Evolutionary conservation across 108 stramenopile species (phyloP).

Genomic region (Nitzschia palea): DNA sequence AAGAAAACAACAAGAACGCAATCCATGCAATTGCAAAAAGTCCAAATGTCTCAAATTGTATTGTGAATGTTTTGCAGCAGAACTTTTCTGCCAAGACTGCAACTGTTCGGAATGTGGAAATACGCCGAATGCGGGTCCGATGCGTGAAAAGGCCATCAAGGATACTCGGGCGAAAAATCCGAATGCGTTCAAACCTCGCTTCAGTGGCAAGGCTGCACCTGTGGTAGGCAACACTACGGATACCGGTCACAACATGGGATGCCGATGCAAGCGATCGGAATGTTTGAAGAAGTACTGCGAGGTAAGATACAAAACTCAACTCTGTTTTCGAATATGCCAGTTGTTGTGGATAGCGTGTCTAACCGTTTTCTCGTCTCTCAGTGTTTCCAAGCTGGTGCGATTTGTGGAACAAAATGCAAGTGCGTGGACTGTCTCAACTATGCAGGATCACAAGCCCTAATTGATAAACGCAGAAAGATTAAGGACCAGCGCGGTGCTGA

Average conservation of each 20-base stretch:
- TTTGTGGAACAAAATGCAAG: slow-evolving; percentile 94
- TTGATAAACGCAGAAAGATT: slow-evolving; percentile 82
- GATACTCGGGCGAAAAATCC: slow-evolving; percentile 86
- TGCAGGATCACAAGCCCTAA: slow-evolving; percentile 72
- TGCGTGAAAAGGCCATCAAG: slow-evolving; percentile 87
- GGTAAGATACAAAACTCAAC: slow-evolving; percentile 44
- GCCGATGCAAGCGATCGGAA: slow-evolving; percentile 90
- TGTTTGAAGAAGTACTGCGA: slow-evolving; percentile 99
- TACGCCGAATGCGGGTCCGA: slow-evolving; percentile 51
- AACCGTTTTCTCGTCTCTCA: slow-evolving; percentile 12
- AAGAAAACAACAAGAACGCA: slow-evolving; percentile 33
- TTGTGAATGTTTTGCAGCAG: slow-evolving; percentile 93
- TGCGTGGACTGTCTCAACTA: slow-evolving; percentile 90
- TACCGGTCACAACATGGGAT: slow-evolving; percentile 84
- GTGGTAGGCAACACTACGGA: slow-evolving; percentile 9
- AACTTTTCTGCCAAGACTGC: slow-evolving; percentile 86
- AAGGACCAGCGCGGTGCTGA: slow-evolving; percentile 80
- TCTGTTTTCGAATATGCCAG: no score
- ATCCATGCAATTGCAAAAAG: slow-evolving; percentile 86
- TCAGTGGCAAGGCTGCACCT: slow-evolving; percentile 29
- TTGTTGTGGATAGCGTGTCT: no score
- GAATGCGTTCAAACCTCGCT: slow-evolving; percentile 73
- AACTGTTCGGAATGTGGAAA: slow-evolving; percentile 92
- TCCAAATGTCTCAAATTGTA: slow-evolving; percentile 95
- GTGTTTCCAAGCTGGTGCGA: slow-evolving; percentile 92